Evolutionary conservation across 306 rosid genomes (phyloP).

Genomic region (Pterocarpus macrocarpus): DNA sequence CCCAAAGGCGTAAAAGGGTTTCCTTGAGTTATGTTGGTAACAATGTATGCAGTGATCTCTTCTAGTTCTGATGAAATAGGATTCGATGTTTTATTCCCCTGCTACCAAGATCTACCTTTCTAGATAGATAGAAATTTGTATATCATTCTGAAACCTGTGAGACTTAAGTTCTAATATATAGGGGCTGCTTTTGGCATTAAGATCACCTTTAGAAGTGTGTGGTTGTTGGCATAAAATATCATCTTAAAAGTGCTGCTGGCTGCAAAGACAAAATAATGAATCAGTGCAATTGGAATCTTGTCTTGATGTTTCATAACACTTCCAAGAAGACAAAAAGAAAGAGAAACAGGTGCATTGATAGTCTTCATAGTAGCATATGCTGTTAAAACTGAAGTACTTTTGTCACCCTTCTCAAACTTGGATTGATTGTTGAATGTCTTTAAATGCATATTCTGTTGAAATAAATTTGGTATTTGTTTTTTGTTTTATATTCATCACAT

Average conservation of each 20-base stretch:
- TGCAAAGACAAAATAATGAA: constrained; percentile 32
- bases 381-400: constrained; percentile 25
- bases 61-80: constrained; percentile 9
- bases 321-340: constrained; percentile 23
- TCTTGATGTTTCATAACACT: constrained; percentile 14
- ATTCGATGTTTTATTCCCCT: constrained; percentile 24
- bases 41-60: background rate
- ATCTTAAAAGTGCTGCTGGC: constrained; percentile 30
- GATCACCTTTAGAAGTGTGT: constrained; percentile 33
- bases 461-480: constrained; percentile 19
- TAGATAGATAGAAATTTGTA: background rate
- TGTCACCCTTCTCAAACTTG: constrained; percentile 9
- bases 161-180: constrained; percentile 32
- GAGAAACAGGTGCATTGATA: constrained; percentile 32
- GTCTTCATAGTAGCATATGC: constrained; percentile 20
- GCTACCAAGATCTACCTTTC: background rate
- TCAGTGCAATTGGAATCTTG: constrained; percentile 21
- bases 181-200: constrained; percentile 13
- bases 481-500: constrained; percentile 39
- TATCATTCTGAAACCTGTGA: constrained; percentile 16
- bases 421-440: constrained; percentile 13
- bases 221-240: constrained; percentile 33
- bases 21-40: background rate
- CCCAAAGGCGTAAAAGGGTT: background rate
- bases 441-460: constrained; percentile 39